These are phyloP conservation scores for Suillus occidentalis DNA, from an alignment of 768 basidiomycete genomes.

Conservation along the genomic window DNA sequence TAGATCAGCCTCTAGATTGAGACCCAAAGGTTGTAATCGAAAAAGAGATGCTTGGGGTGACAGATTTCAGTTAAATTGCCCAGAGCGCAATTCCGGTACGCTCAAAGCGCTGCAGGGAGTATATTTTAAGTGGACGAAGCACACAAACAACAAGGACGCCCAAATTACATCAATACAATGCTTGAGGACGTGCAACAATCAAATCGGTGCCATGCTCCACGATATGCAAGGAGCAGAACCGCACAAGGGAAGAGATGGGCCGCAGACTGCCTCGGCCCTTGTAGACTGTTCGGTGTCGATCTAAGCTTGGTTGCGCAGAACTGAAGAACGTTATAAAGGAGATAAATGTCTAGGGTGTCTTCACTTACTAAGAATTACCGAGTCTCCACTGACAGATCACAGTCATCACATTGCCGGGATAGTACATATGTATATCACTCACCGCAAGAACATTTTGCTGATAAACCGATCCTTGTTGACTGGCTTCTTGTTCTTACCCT, in stretches of 20 bases:
- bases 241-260: background rate
- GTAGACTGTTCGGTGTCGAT: constrained; percentile 6
- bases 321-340: constrained; percentile 45
- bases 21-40: constrained; percentile 46
- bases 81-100: constrained; percentile 54
- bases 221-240: background rate
- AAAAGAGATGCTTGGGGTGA: constrained; percentile 50
- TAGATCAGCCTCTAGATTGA: constrained; percentile 17
- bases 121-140: background rate
- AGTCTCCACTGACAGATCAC: constrained; percentile 72
- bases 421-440: constrained; percentile 24
- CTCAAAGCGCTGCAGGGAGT: constrained; percentile 26
- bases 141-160: constrained; percentile 2
- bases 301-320: constrained; percentile 75
- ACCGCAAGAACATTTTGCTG: constrained; percentile 98
- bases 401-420: constrained; percentile 14
- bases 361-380: constrained; percentile 90
- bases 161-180: constrained; percentile 3
- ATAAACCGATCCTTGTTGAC: constrained; percentile 99
- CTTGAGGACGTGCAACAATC: background rate
- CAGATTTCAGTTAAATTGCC: constrained; percentile 63
- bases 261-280: background rate
- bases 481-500: constrained; percentile 98
- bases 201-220: background rate
- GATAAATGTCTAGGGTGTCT: constrained; percentile 9